phyloP scores from a whole-genome alignment of 2,329 filamentous ascomycete species.

The Teratosphaeria viscida region DNA sequence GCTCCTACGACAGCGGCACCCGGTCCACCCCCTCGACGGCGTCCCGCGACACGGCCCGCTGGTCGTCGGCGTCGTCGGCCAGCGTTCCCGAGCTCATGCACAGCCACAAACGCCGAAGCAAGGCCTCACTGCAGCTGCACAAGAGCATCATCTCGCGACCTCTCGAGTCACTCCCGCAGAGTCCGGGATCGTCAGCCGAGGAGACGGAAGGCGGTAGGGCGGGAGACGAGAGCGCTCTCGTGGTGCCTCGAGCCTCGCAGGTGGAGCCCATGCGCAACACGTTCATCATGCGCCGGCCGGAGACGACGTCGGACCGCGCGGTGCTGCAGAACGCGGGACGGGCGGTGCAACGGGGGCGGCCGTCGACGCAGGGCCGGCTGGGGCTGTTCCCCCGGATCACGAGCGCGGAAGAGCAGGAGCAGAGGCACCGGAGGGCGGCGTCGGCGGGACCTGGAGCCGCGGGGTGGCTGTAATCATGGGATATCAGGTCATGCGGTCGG shows the following conservation, averaged over 20 bases:
- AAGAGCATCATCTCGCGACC: conserved; percentile 11
- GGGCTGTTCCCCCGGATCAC: background rate
- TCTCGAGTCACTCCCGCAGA: conserved; percentile 17
- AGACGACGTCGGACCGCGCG: background rate
- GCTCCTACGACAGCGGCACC: conserved; percentile 16
- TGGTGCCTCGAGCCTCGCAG: conserved; percentile 1
- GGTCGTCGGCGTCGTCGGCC: conserved; percentile 18
- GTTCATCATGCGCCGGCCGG: background rate
- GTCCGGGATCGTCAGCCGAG: conserved; percentile 4
- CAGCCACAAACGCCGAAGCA: conserved; percentile 12
- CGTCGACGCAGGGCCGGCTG: background rate
- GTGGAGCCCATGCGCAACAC: conserved; percentile 3
- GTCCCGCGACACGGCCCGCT: conserved; percentile 13
- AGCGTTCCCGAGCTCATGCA: conserved; percentile 21
- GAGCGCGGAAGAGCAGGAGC: background rate
- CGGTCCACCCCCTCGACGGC: conserved; percentile 2
- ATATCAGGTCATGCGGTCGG: background rate
- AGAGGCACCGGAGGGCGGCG: background rate
- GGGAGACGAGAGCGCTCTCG: background rate
- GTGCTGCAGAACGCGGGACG: background rate
- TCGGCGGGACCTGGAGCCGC: background rate
- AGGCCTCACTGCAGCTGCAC: conserved; percentile 3
- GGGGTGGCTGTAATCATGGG: background rate
- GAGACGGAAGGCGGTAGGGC: background rate
- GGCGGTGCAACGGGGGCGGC: conserved; percentile 1